Percentiles rank a stretch among this genome's conserved stretches.
Conservation (phyloP, 306 rosid genomes). For the Styphnolobium japonicum region DNA sequence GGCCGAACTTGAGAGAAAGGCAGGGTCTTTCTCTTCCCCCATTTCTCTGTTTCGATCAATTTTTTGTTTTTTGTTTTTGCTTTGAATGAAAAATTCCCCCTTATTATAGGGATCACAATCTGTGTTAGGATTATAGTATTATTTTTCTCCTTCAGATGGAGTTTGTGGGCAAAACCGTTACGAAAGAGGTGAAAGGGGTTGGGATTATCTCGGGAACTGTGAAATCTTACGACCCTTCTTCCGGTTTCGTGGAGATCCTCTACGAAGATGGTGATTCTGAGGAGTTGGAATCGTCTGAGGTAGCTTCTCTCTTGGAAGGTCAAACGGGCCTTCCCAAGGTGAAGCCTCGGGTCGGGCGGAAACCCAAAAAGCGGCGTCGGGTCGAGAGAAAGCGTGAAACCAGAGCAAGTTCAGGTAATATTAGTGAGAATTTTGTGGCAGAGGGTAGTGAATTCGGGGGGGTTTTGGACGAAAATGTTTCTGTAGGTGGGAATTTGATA, state of each 20-base stretch:
- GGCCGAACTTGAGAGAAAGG: conserved; percentile 5
- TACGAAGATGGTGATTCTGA: conserved; percentile 67
- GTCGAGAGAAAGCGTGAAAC: conserved; percentile 30
- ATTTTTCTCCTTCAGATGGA: conserved; percentile 43
- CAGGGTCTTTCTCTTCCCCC: not conserved
- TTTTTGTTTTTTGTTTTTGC: not conserved
- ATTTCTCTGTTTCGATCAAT: not conserved
- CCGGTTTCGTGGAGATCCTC: conserved; percentile 60
- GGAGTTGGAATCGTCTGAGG: conserved; percentile 54
- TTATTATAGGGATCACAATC: conserved; percentile 38
- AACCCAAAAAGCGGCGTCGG: conserved; percentile 71
- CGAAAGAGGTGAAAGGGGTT: conserved; percentile 51
- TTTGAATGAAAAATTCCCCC: not conserved
- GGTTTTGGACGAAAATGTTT: conserved; percentile 27
- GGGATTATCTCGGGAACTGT: conserved; percentile 63
- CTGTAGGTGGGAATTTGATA: conserved; percentile 29
- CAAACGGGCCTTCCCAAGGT: conserved; percentile 27
- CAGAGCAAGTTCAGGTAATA: conserved; percentile 48
- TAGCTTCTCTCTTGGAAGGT: conserved; percentile 42
- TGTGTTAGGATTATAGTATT: conserved; percentile 14
- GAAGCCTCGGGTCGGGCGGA: conserved; percentile 47
- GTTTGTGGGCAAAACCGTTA: conserved; percentile 66
- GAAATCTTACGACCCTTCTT: conserved; percentile 62
- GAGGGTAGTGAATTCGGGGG: conserved; percentile 38
- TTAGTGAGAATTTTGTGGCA: conserved; percentile 24